These are phyloP conservation scores for Eucalyptus decipiens DNA, from an alignment of 345 rosid species.

Conservation along the genomic window DNA sequence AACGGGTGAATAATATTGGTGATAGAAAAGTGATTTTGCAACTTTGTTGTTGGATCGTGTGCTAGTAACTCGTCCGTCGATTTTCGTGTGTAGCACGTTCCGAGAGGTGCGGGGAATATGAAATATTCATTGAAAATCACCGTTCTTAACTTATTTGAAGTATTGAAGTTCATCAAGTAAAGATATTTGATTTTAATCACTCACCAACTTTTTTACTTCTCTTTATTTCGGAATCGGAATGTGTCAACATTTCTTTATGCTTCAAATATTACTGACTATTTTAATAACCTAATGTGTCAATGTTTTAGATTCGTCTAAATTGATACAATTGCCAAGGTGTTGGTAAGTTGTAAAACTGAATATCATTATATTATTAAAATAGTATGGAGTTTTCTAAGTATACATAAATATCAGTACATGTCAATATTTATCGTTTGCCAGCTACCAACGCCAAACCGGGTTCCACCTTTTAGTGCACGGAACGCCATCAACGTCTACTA, in stretches of 20 bases:
- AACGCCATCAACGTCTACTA: not conserved
- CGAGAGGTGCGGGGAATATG: not conserved
- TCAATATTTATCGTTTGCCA: not conserved
- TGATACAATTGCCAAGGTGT: not conserved
- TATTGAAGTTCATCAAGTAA: not conserved
- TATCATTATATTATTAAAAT: not conserved
- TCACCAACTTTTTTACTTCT: not conserved
- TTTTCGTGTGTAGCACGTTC: too few species aligned
- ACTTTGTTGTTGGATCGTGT: too few species aligned
- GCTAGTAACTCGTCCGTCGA: too few species aligned
- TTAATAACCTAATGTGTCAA: not conserved
- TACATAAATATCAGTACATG: not conserved
- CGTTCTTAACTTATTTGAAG: too few species aligned
- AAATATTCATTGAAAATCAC: not conserved
- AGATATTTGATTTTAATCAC: not conserved
- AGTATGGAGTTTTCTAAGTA: not conserved
- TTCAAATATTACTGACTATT: not conserved
- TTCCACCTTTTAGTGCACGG: not conserved
- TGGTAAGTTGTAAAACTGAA: not conserved
- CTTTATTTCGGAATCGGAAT: too few species aligned
- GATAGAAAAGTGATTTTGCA: not conserved
- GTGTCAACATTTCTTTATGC: not conserved
- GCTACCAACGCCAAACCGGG: not conserved
- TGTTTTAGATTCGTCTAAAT: not conserved
- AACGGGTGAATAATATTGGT: not conserved